Evolutionary conservation across 2,329 filamentous ascomycete genomes (phyloP).

Genomic region (Sporothrix euskadiensis): DNA sequence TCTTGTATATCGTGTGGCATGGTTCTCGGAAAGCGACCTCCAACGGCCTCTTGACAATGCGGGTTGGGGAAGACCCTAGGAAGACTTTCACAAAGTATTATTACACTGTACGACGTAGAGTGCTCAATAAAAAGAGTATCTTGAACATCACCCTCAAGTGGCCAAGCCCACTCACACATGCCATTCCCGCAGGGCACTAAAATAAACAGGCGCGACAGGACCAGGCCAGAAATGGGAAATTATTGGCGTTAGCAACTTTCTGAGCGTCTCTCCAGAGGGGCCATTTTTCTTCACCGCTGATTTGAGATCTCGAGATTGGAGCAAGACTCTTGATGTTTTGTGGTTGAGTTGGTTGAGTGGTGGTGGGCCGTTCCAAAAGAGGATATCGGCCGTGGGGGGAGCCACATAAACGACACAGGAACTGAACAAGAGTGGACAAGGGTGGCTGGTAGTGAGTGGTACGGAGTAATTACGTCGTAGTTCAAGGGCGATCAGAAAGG

Average conservation of each 20-base stretch:
- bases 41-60: background rate
- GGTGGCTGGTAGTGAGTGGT: background rate
- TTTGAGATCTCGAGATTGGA: background rate
- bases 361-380: constrained; percentile 14
- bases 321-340: background rate
- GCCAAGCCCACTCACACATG: constrained; percentile 18
- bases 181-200: constrained; percentile 18
- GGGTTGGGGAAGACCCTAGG: background rate
- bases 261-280: background rate
- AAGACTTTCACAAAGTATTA: background rate
- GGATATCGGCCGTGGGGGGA: constrained; percentile 15
- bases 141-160: background rate
- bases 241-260: constrained; percentile 15
- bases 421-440: background rate
- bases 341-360: background rate
- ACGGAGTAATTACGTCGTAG: no score
- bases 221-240: constrained; percentile 21
- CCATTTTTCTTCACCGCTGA: constrained; percentile 22
- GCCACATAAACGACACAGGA: background rate
- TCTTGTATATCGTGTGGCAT: background rate
- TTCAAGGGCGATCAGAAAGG: background rate
- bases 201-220: background rate
- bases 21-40: background rate
- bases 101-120: background rate
- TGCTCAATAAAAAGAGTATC: background rate